Conservation (phyloP, 768 basidiomycete genomes). For the Mrakia gelida region DNA sequence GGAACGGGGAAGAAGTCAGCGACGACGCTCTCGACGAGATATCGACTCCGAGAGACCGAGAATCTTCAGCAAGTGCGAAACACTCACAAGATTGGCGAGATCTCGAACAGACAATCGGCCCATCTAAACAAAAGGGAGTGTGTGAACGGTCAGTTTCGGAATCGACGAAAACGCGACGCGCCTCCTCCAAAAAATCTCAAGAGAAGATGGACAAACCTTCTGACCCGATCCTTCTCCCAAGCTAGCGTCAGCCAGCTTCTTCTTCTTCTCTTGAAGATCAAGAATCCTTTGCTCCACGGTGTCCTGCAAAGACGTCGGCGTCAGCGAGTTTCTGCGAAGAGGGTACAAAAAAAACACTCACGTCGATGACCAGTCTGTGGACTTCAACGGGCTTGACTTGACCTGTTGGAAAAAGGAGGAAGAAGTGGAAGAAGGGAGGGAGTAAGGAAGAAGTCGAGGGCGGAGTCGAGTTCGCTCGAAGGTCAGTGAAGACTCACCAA, state of each 20-base stretch:
- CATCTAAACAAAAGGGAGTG: neutral
- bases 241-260: conserved; percentile 45
- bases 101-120: conserved; percentile 22
- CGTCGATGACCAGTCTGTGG: conserved; percentile 43
- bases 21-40: neutral
- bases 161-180: neutral
- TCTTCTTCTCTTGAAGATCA: conserved; percentile 53
- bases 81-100: neutral
- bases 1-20: no score
- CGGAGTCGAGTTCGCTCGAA: conserved; percentile 41
- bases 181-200: no score
- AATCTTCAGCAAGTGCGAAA: no score
- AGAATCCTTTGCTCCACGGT: conserved; percentile 63
- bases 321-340: no score
- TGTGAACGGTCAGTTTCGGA: neutral
- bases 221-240: conserved; percentile 61
- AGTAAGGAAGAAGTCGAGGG: conserved; percentile 34
- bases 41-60: no score
- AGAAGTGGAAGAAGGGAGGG: conserved; percentile 45
- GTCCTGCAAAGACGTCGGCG: conserved; percentile 23
- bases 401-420: conserved; percentile 47
- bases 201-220: conserved; percentile 46
- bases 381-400: conserved; percentile 40
- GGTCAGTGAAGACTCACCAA: conserved; percentile 44
- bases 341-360: neutral